These are phyloP conservation scores for Phytophthora tentaculata DNA, from an alignment of 352 stramenopile genomes.

Conservation along the genomic window DNA sequence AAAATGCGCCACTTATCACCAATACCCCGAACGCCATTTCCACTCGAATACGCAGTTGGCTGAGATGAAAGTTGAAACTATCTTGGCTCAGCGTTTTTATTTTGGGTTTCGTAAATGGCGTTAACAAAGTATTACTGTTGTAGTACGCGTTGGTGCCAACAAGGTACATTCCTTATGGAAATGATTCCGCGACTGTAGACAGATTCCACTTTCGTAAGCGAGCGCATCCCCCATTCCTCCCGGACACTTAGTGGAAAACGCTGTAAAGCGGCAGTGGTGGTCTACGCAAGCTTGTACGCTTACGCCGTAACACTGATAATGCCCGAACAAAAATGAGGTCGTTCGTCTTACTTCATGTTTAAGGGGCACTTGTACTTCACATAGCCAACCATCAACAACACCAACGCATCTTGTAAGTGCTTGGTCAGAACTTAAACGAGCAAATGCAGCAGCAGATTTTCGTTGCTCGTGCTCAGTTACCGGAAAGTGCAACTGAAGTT, in stretches of 20 bases:
- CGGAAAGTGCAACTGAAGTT: conserved; percentile 7
- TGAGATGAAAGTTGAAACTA: conserved; percentile 3
- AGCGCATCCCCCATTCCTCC: not conserved
- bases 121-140: conserved; percentile 5
- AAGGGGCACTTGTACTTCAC: conserved; percentile 4
- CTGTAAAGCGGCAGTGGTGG: not conserved
- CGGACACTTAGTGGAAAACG: not conserved
- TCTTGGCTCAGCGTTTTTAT: not conserved
- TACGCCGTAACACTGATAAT: not conserved
- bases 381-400: conserved; percentile 12
- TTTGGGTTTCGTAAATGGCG: conserved; percentile 7
- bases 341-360: not conserved
- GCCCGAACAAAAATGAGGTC: conserved; percentile 5
- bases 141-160: conserved; percentile 8
- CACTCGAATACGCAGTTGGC: conserved; percentile 7
- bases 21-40: conserved; percentile 11
- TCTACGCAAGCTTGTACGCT: conserved; percentile 1
- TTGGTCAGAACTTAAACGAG: not conserved
- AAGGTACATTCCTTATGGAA: not conserved
- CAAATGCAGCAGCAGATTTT: not conserved
- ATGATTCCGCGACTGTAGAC: not conserved
- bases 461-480: not conserved
- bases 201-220: not conserved
- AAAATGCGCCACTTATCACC: conserved; percentile 23
- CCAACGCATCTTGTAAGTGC: not conserved